Evolutionary conservation across 352 stramenopile genomes (phyloP), one percentile per base, ranked within the genome.

Genomic region (Pythium brassicae): DNA sequence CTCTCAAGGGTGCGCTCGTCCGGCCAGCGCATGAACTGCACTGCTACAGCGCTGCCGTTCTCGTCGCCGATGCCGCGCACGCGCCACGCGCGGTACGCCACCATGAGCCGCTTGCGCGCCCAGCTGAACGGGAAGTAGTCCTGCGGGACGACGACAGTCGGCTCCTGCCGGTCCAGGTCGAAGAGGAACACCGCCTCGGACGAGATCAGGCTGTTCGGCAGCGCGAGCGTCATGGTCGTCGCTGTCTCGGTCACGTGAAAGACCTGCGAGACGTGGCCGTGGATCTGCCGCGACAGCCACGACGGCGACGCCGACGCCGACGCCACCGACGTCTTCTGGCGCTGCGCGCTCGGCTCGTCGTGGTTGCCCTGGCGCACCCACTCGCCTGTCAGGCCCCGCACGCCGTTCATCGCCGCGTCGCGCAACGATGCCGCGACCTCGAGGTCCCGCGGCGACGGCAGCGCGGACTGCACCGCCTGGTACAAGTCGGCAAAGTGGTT

Each of bases 11-110:
- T 43, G 20, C 20, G 12, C 17, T 59, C 59, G n/a, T 76, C 67
- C 4, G 79, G 76, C 79, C 79, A 89, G 55, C 76, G 71, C 79
- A 89, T 89, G 49, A 78, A 78, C 40, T 86, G 71, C 35, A 86
- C 69, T 1, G 68, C 74, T 11, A 86, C 62, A 0, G 68, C 68
- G 25, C 74, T 83, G 37, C 71, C 70, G 57, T 75, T 79, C 55
- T 69, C 62, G 57, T 82, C 74, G 32, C 55, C 65, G 27, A 85
- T 72, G 39, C 66, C 68, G 39, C 75, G 70, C 22, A 85, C 71
- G 32, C 79, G 76, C 79, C 79, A 87, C 4, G 79, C 76, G 26
- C 79, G 76, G 49, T 89, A 86, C 17, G 77, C 79, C 37, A 86
- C 64, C 27, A 89, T 50, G 11, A 78, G 64, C 14, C 78, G 66